Base-by-base conservation (phyloP, 345 rosid genomes). In the Lepidium aucheri region DNA sequence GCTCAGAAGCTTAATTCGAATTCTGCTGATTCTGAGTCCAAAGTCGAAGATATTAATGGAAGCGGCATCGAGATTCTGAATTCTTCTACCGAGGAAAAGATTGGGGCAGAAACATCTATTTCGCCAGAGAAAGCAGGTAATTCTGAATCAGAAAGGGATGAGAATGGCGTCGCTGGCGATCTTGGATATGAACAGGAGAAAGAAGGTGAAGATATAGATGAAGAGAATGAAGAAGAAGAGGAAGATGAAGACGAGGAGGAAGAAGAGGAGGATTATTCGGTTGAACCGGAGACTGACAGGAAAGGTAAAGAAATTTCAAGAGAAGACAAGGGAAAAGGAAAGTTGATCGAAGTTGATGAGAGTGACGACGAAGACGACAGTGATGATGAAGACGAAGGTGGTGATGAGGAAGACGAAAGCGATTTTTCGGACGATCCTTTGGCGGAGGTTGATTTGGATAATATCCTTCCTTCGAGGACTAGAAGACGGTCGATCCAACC, bases 371-470 rank as follows among this genome's bases (percentile, higher is more conserved):
- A 80, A 39, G 82, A 78, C 13, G 90, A 83, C 0, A 76, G 59
- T 3, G 85, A 76, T 20, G 86, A 72, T 51, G 82, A 74, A 0
- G 76, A 77, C 15, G 81, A 73, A 8, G 81, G 67, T 16, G 61
- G 61, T 54, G 82, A 76, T 61, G 77, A 80, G 10, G 83, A 72
- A 1, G 82, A 65, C 11, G 87, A 75, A n/a, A 82, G 85, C 58
- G 94, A 90, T 61, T 76, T 81, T 54, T 86, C 94, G 5, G 97
- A 93, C 18, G 97, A 93, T 83, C 96, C 97, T 2, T 71, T 94
- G 72, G 89, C 97, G 7, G 99, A 94, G 85, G 96, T 94, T 50
- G 99, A 94, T 82, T 74, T 86, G 84, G 85, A 86, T 66, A 94
- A 94, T 66, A 94, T 94, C 54, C 81, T 94, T 1, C 92, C 97